Conservation (phyloP, 306 rosid genomes). For the Vigna reflexopilosa region DNA sequence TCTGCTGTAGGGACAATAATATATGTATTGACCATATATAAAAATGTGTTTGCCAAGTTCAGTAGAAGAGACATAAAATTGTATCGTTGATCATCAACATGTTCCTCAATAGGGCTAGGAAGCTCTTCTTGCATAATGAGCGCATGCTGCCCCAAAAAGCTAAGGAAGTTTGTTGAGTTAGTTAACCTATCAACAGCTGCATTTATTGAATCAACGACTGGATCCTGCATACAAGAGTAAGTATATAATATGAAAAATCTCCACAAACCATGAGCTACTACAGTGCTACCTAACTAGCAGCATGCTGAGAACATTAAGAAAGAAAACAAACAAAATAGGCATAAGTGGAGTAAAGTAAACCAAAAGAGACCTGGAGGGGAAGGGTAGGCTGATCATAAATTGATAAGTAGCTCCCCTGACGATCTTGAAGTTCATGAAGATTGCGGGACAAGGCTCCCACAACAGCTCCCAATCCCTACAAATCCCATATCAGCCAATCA, state of each 20-base stretch:
- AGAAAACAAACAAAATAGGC: neutral
- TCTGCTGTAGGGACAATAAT: slow-evolving; percentile 99
- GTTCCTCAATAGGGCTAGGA: slow-evolving; percentile 76
- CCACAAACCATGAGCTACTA: slow-evolving; percentile 16
- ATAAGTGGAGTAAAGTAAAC: slow-evolving; percentile 16
- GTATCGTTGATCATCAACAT: slow-evolving; percentile 70
- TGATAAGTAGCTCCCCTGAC: slow-evolving; percentile 96
- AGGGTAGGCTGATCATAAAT: slow-evolving; percentile 87
- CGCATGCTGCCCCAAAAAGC: slow-evolving; percentile 95
- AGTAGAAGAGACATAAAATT: slow-evolving; percentile 85
- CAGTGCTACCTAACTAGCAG: slow-evolving; percentile 19
- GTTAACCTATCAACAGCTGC: slow-evolving; percentile 92
- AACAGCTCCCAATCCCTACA: slow-evolving; percentile 96
- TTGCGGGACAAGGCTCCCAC: slow-evolving; percentile 98
- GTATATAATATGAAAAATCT: slow-evolving; percentile 38
- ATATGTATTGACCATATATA: slow-evolving; percentile 98
- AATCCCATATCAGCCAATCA: slow-evolving; percentile 42
- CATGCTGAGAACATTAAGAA: slow-evolving; percentile 25
- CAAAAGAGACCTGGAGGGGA: slow-evolving; percentile 81
- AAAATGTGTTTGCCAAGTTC: slow-evolving; percentile 92
- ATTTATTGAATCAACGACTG: slow-evolving; percentile 76
- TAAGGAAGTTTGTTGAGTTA: slow-evolving; percentile 93
- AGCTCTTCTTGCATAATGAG: slow-evolving; percentile 95
- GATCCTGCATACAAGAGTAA: slow-evolving; percentile 75
- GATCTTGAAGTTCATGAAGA: slow-evolving; percentile 97